Evolutionary conservation across 495 filamentous ascomycete species (phyloP), one percentile per base, ranked within the genome.

Genomic region (Penicillium manginii): DNA sequence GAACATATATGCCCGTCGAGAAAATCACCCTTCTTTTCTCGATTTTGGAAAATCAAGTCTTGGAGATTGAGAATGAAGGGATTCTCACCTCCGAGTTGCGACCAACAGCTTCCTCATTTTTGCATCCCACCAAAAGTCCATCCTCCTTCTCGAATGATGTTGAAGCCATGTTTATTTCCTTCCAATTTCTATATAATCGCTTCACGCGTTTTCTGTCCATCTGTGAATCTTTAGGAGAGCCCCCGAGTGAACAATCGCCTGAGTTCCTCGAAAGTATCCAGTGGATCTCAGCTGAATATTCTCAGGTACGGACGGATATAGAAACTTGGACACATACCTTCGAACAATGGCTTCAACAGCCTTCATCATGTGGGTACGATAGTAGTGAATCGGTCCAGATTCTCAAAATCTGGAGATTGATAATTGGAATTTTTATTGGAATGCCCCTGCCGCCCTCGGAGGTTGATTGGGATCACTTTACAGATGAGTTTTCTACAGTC

Each of bases 41-140:
- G 0, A 52, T 58, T 9, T 35, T 66, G 47, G 60, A 63, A 32
- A 63, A 54, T 49, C 64, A 66, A 29, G 55, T 66, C 8, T 42
- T 63, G 9, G 64, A 63, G 33, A 50, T 66, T 12, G 39, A 55
- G 35, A 47, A 47, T 33, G 57, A 66, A n/a, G 17, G 17, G 23
- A 22, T 50, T 6, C 26, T 50, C 11, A 10, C 45, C 15, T 50
- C 35, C 12, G 57, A 59, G 4, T n/a, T 59, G 31, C 50, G 52
- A 22, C 52, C 31, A 46, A 47, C 15, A 39, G 43, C 22, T n/a
- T 54, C 47, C 8, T 47, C 32, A 21, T 46, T 39, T 33, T 35
- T 53, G 17, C 19, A 35, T 14, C 40, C 45, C 39, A 22, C 17
- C 22, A 55, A 55, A 11, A 29, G 33, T 22, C 21, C 19, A 14